Percentiles rank a stretch among this genome's conserved stretches.
These are phyloP conservation scores for Plenodomus tracheiphilus DNA, from an alignment of 2,329 filamentous ascomycete genomes.

Conservation along the genomic window DNA sequence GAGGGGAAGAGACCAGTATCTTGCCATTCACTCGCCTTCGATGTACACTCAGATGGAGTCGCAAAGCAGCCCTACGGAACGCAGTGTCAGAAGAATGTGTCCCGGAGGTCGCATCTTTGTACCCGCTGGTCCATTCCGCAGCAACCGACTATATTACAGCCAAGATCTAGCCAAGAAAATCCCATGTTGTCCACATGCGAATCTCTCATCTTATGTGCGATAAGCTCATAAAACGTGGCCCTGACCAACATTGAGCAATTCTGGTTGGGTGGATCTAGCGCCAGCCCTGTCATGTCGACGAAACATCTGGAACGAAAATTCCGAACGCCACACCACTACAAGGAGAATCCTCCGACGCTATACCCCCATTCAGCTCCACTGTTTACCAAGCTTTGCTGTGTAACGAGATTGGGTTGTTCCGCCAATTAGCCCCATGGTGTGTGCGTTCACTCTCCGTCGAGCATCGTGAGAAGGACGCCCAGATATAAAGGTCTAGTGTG, in stretches of 20 bases:
- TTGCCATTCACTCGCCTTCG: no score
- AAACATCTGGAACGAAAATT: constrained; percentile 1
- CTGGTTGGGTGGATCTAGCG: constrained; percentile 2
- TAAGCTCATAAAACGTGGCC: constrained; percentile 4
- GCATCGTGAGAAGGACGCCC: background rate
- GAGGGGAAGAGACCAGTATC: no score
- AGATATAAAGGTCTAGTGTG: constrained; percentile 15
- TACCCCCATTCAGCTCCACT: background rate
- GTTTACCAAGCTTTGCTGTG: background rate
- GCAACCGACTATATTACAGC: background rate
- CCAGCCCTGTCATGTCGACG: constrained; percentile 6
- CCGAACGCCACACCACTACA: background rate
- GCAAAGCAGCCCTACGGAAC: no score
- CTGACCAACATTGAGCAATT: constrained; percentile 1
- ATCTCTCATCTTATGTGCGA: constrained; percentile 6
- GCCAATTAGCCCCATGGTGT: constrained; percentile 12
- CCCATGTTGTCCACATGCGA: background rate
- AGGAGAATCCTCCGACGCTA: constrained; percentile 1
- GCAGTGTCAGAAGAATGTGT: no score
- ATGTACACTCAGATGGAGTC: no score
- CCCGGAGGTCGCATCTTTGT: background rate
- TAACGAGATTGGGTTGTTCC: constrained; percentile 3
- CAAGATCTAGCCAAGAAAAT: background rate
- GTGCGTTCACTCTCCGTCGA: constrained; percentile 9
- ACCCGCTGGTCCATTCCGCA: background rate